phyloP scores from a whole-genome alignment of 2,329 filamentous ascomycete genomes.

The Cordyceps fumosorosea region DNA sequence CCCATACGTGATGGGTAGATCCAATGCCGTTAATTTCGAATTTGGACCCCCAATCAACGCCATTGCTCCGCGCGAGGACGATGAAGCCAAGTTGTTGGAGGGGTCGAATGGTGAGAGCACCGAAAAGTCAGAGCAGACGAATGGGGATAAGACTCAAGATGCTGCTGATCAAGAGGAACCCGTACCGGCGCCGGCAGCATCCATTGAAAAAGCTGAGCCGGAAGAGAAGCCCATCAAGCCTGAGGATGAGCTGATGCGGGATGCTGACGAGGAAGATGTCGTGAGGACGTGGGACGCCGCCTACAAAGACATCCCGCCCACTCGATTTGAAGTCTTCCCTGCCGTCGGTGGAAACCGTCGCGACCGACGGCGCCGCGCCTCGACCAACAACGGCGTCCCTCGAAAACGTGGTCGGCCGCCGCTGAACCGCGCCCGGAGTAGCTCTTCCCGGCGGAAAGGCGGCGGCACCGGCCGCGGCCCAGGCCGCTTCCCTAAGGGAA shows the following conservation, averaged over 20 bases:
- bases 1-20: slow-evolving; percentile 91
- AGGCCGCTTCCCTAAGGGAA: slow-evolving; percentile 61
- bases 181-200: not conserved
- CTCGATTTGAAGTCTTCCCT: slow-evolving; percentile 73
- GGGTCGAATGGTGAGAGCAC: slow-evolving; percentile 18
- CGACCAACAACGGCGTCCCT: not conserved
- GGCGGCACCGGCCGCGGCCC: slow-evolving; percentile 59
- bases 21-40: slow-evolving; percentile 75
- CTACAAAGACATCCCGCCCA: slow-evolving; percentile 57
- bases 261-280: slow-evolving; percentile 24
- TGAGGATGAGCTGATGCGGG: slow-evolving; percentile 22
- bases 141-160: slow-evolving; percentile 17
- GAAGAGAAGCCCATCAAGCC: slow-evolving; percentile 27
- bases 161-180: slow-evolving; percentile 2
- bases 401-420: slow-evolving; percentile 25
- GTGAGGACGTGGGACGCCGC: slow-evolving; percentile 36
- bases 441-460: slow-evolving; percentile 44
- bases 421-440: slow-evolving; percentile 27
- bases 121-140: slow-evolving; percentile 18
- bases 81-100: slow-evolving; percentile 40
- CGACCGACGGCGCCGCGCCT: slow-evolving; percentile 35
- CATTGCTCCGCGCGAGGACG: slow-evolving; percentile 79
- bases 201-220: slow-evolving; percentile 21
- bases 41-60: slow-evolving; percentile 74
- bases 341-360: slow-evolving; percentile 48